Base-by-base conservation (phyloP, 31 red algal genomes). In the Asparagopsis taxiformis region DNA sequence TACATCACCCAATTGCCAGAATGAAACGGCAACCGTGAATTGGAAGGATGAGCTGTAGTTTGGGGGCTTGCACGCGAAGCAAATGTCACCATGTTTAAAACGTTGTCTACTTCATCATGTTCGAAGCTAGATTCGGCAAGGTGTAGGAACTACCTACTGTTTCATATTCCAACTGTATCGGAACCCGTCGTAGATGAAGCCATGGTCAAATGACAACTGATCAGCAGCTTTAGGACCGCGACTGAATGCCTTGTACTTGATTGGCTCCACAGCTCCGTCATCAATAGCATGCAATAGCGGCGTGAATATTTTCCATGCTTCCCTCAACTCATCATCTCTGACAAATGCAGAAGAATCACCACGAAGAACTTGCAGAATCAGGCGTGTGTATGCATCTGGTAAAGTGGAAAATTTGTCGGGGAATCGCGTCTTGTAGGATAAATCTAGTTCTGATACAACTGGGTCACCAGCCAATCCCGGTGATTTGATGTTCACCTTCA, bases 291-390 rank as follows among this genome's bases (percentile, higher is more conserved):
- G 57, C 25, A 95, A 65, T 23, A 89, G 31, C 39, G 91, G 91
- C 35, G 91, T 95, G 68, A 95, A 95, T 31, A 95, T 90, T 61
- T 68, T 84, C 91, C 91, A 95, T 11, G 91, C 80, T 56, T 67
- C 70, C 36, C 79, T 36, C 21, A 95, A 64, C 53, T 95, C 91
- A 76, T 95, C 91, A 51, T 88, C 84, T 49, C 91, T 51, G 29
- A 95, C 77, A 65, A 95, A 95, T 9, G 84, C 44, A 19, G 91
- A 65, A 15, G 62, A 38, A 35, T 95, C 75, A 6, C 91, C 91
- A 10, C 84, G 69, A 31, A 95, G 60, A 13, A 77, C 73, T 33
- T 95, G 70, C 38, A 95, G 65, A 48, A 95, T 95, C 31, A 95
- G 58, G 16, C 84, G 34, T 2, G 84, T 89, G 64, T 95, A 95